Base-by-base conservation (phyloP, 352 stramenopile genomes). In the Phytophthora cryptogea region DNA sequence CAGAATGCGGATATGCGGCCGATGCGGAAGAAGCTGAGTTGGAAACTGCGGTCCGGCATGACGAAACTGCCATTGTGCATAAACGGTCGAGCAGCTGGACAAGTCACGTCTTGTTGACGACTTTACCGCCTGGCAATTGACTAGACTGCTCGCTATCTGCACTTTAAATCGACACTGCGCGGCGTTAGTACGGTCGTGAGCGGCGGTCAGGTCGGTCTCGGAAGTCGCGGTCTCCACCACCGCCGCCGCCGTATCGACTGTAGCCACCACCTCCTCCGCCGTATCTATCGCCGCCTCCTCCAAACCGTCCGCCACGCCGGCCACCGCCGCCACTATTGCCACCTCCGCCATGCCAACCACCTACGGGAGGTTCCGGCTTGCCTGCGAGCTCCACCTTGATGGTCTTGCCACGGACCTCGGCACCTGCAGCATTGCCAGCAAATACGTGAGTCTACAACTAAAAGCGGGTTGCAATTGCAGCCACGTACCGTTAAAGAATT, bases 331-430 rank as follows among this genome's bases (percentile, higher is more conserved):
- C 70, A 9, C 76, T 56, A 14, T 71, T 65, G 8, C 77, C 76
- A 27, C 68, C 62, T 20, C 83, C 84, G 23, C 79, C 81, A 6
- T 75, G 59, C 83, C 85, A 94, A 3, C 85, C 85, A 13, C 85
- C 85, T 11, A 80, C 81, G 0, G 85, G 85, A 32, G 85, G 85
- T 65, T 94, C 83, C 0, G 85, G 85, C 52, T 94, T 94, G 39
- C 85, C 85, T 8, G 85, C 85, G 0, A 94, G 62, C 70, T 94
- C 85, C 41, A 94, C 85, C 53, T 92, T 94, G 66, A 94, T 92
- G 49, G 77, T 87, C 55, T 92, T 91, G 16, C 78, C 85, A 40
- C 85, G 85, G 20, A 94, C 78, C 0, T 94, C 83, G 28, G 76
- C 57, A 0, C 85, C 81, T 94, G 54, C 11, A 47, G 9, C 33